Evolutionary conservation across 192 early-diverging fungal species (phyloP).

Genomic region (Nowakowskiella sp.): DNA sequence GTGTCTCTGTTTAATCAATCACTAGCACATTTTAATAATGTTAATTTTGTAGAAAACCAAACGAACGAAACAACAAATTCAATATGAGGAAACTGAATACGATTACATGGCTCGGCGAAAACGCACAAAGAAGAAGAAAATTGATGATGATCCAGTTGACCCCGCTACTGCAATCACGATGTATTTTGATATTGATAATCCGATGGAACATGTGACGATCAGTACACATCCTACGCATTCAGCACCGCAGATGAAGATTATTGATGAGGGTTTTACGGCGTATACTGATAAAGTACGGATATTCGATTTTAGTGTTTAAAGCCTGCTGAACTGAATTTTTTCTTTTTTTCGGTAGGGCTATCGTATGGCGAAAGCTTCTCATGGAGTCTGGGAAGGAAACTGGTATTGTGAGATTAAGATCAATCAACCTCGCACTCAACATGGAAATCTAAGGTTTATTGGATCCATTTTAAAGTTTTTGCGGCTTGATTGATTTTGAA

Average conservation of each 20-base stretch:
- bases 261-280: constrained; percentile 46
- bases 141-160: constrained; percentile 27
- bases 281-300: constrained; percentile 49
- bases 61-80: no score
- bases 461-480: neutral
- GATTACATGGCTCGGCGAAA: neutral
- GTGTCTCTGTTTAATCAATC: no score
- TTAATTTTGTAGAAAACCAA: no score
- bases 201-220: constrained; percentile 40
- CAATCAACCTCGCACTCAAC: constrained; percentile 32
- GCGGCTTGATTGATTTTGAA: neutral
- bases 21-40: no score
- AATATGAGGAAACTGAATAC: no score
- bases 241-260: constrained; percentile 58
- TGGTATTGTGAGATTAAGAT: constrained; percentile 71
- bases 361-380: constrained; percentile 65
- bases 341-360: constrained; percentile 37
- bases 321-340: neutral
- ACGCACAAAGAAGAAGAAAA: constrained; percentile 15
- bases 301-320: neutral
- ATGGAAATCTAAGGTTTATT: constrained; percentile 40
- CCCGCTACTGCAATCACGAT: constrained; percentile 37
- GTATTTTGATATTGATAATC: constrained; percentile 68
- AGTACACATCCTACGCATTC: constrained; percentile 53
- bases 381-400: constrained; percentile 61